Base-by-base conservation (phyloP, 192 early-diverging fungal genomes). In the Coemansia sp. region DNA sequence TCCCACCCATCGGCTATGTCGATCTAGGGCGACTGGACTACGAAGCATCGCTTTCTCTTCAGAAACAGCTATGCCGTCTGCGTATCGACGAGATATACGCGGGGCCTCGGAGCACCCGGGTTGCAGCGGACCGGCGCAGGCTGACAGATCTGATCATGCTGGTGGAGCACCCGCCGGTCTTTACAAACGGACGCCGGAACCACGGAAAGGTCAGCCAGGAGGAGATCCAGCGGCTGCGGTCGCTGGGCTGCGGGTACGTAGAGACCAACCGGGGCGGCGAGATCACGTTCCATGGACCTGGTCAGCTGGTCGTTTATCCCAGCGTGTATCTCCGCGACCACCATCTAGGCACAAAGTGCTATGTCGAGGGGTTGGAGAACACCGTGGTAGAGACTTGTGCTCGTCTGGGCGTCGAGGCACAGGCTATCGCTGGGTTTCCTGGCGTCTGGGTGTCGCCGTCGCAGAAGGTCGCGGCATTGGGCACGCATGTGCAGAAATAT, bases 281-380 rank as follows among this genome's bases (percentile, higher is more conserved):
- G 72, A 87, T 91, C 6, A 99, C 97, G 1, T 99, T 91, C 68
- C 97, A 99, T 74, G 97, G 97, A 0, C 97, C 95, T 6, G 95
- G 95, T 0, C 97, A 99, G 81, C 83, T 99, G 34, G 92, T 99
- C 19, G 92, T 86, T 14, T 99, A 99, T 67, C 97, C 97, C 4
- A 94, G 92, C 52, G 27, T 97, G 18, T 81, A 94, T 72, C 74
- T 98, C 30, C 77, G 83, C 28, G 84, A 88, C 56, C 85, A 88
- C 55, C 57, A 84, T 83, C 65, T 91, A 52, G 84, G 83, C 29
- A 86, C 92, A 9, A 68, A 88, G 30, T 86, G 85, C 60, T 99
- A 91, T 69, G 91, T 99, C 5, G 77, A 83, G 13, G 73, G 75
- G 6, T 71, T 99, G 35, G 93, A 99, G 69, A 83, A 85, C 45